Conservation (phyloP, 805 yeast genomes). For the Zygosaccharomyces kombuchaensis region DNA sequence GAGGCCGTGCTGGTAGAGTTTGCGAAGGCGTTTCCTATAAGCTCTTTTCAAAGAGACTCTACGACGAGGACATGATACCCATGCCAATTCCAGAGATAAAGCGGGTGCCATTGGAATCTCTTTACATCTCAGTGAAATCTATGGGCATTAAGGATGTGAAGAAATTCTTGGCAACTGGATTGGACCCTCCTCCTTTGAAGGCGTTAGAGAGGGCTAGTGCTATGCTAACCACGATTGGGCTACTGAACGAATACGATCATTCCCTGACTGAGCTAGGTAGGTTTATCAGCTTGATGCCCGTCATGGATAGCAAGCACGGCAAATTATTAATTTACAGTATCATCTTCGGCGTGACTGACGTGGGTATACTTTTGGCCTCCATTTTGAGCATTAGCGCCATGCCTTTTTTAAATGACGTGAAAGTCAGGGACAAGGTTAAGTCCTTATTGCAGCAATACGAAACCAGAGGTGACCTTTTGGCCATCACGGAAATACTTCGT, state of each 20-base stretch:
- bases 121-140: slow-evolving; percentile 78
- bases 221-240: slow-evolving; percentile 65
- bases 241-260: slow-evolving; percentile 45
- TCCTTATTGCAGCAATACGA: slow-evolving; percentile 32
- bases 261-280: slow-evolving; percentile 71
- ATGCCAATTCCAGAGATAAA: slow-evolving; percentile 88
- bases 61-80: slow-evolving; percentile 51
- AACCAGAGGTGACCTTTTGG: slow-evolving; percentile 67
- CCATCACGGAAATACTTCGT: slow-evolving; percentile 55
- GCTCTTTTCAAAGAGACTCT: slow-evolving; percentile 62
- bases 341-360: slow-evolving; percentile 75
- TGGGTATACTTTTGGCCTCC: slow-evolving; percentile 77
- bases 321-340: slow-evolving; percentile 76
- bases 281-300: slow-evolving; percentile 76
- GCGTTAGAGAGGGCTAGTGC: slow-evolving; percentile 40
- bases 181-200: slow-evolving; percentile 68
- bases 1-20: slow-evolving; percentile 99
- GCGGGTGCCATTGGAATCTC: slow-evolving; percentile 75
- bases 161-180: slow-evolving; percentile 63
- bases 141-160: slow-evolving; percentile 78
- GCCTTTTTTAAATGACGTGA: slow-evolving; percentile 64
- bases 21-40: slow-evolving; percentile 77
- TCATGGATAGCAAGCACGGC: slow-evolving; percentile 77
- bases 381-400: slow-evolving; percentile 60
- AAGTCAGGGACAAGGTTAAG: slow-evolving; percentile 62